phyloP scores from a whole-genome alignment of 2,329 filamentous ascomycete genomes.

The Aspergillus costaricaensis region DNA sequence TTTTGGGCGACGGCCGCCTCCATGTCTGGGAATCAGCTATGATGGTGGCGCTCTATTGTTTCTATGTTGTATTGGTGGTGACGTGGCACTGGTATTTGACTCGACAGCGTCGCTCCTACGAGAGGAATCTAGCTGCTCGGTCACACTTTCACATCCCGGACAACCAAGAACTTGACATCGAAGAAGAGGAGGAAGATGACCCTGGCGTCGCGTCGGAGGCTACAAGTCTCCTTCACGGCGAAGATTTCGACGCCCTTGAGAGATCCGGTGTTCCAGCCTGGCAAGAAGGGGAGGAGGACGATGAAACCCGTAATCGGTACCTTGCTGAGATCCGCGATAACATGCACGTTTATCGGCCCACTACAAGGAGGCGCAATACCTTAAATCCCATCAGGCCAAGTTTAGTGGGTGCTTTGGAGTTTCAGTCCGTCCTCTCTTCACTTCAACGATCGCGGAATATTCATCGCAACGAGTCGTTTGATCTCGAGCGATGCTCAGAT shows the following conservation, averaged over 20 bases:
- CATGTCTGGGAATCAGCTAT: conserved; percentile 83
- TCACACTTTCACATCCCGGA: conserved; percentile 69
- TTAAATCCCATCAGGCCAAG: conserved; percentile 88
- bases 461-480: conserved; percentile 65
- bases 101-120: conserved; percentile 61
- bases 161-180: conserved; percentile 60
- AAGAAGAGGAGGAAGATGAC: conserved; percentile 60
- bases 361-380: conserved; percentile 68
- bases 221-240: conserved; percentile 49
- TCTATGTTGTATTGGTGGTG: conserved; percentile 88
- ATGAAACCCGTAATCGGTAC: conserved; percentile 60
- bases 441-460: conserved; percentile 79
- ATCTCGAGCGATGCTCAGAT: conserved; percentile 69
- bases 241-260: conserved; percentile 66
- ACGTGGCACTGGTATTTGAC: conserved; percentile 86
- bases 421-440: conserved; percentile 85
- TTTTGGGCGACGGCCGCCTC: conserved; percentile 80
- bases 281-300: conserved; percentile 58
- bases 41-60: conserved; percentile 89
- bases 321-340: conserved; percentile 84
- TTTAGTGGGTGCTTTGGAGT: conserved; percentile 89
- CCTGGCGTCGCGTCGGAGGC: conserved; percentile 48
- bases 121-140: conserved; percentile 70
- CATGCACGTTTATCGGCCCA: conserved; percentile 81
- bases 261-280: conserved; percentile 50